Percentiles rank a stretch among this genome's conserved stretches.
phyloP scores from a whole-genome alignment of 2,329 filamentous ascomycete genomes.

The Niveomyces coronatus region DNA sequence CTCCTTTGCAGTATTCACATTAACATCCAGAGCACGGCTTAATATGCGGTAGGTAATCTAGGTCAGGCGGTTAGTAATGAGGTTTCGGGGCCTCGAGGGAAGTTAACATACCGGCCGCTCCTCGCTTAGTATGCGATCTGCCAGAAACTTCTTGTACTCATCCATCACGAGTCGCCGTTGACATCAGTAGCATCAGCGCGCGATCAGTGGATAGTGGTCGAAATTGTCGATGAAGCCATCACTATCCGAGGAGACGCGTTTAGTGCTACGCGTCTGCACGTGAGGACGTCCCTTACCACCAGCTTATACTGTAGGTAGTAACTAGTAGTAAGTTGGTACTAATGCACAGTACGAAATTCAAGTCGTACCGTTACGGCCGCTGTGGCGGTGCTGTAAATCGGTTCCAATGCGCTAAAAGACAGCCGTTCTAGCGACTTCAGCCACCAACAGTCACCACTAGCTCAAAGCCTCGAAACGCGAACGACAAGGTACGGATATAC shows the following conservation, averaged over 20 bases:
- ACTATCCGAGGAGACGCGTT: conserved; percentile 1
- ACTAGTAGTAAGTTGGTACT: neutral
- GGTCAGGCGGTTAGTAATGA: conserved; percentile 4
- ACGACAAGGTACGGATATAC: too few species aligned
- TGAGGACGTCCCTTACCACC: neutral
- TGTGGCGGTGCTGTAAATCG: too few species aligned
- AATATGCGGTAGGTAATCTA: conserved; percentile 82
- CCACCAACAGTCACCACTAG: too few species aligned
- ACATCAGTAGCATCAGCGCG: neutral
- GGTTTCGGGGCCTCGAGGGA: neutral
- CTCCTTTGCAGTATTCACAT: conserved; percentile 86
- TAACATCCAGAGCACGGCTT: conserved; percentile 71
- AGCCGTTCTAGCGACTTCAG: too few species aligned
- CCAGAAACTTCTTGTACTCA: conserved; percentile 62
- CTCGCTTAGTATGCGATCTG: conserved; percentile 66
- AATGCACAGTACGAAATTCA: too few species aligned
- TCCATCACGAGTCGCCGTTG: conserved; percentile 30
- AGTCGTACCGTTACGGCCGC: too few species aligned
- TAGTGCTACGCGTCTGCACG: conserved; percentile 9
- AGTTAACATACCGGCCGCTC: conserved; percentile 51
- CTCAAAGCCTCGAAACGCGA: too few species aligned
- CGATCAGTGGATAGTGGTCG: neutral
- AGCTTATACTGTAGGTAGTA: neutral
- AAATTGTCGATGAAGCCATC: neutral
- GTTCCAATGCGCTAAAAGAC: too few species aligned